Evolutionary conservation across 2,329 filamentous ascomycete genomes (phyloP).

Genomic region (Dendrostoma leiphaemia): DNA sequence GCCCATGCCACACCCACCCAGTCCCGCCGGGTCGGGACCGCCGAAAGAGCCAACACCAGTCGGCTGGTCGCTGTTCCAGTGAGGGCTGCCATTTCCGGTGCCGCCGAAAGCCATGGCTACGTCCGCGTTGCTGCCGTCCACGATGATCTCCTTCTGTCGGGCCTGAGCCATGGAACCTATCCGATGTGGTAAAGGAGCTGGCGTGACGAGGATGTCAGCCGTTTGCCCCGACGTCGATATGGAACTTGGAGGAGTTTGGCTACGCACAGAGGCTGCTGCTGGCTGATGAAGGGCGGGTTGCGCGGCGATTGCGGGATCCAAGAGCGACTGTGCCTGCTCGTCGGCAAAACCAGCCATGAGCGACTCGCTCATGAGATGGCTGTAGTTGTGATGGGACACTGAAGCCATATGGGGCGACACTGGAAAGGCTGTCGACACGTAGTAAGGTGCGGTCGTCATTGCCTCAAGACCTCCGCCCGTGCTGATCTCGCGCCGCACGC

Average conservation of each 20-base stretch:
- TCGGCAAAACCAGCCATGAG: conserved; percentile 36
- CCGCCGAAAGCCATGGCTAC: not conserved
- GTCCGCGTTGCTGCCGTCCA: conserved; percentile 20
- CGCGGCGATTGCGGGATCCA: conserved; percentile 13
- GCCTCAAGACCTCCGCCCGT: conserved; percentile 24
- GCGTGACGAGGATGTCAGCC: conserved; percentile 48
- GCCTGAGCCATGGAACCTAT: conserved; percentile 35
- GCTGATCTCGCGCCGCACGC: conserved; percentile 18
- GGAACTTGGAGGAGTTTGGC: conserved; percentile 44
- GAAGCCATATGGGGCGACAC: conserved; percentile 26
- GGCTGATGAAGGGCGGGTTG: conserved; percentile 32
- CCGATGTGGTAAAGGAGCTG: conserved; percentile 37
- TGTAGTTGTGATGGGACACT: conserved; percentile 32
- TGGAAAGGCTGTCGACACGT: conserved; percentile 27
- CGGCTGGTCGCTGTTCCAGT: conserved; percentile 10
- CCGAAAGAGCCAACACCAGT: conserved; percentile 29
- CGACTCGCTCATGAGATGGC: conserved; percentile 32
- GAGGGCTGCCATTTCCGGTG: conserved; percentile 2
- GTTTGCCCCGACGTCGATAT: conserved; percentile 41
- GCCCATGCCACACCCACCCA: conserved; percentile 19
- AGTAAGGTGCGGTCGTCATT: conserved; percentile 25
- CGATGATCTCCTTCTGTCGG: conserved; percentile 40
- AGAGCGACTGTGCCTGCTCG: conserved; percentile 27
- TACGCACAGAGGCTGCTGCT: conserved; percentile 45
- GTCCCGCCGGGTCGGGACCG: conserved; percentile 31